These are phyloP conservation scores for Blastomyces parvus DNA, from an alignment of 2,329 filamentous ascomycete species.

Conservation along the genomic window DNA sequence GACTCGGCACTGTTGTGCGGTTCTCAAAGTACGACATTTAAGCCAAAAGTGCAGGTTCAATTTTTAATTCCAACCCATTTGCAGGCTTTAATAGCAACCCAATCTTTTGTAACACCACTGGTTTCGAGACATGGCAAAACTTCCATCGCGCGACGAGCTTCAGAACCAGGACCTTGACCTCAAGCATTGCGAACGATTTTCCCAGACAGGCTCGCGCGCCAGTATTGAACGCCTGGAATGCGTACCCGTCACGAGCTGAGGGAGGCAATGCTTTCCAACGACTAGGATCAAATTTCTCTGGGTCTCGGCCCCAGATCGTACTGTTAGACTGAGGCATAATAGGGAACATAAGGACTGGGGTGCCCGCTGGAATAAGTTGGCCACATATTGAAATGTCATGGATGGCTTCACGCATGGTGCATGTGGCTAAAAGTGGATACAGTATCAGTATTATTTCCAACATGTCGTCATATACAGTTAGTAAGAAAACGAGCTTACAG, in stretches of 20 bases:
- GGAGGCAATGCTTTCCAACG: constrained; percentile 6
- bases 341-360: constrained; percentile 5
- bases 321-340: constrained; percentile 4
- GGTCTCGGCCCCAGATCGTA: constrained; percentile 2
- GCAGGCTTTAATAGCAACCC: constrained; percentile 7
- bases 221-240: constrained; percentile 8
- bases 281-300: constrained; percentile 6
- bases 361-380: constrained; percentile 2
- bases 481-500: neutral
- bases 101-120: neutral
- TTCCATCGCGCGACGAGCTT: constrained; percentile 4
- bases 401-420: neutral
- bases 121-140: constrained; percentile 1
- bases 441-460: neutral
- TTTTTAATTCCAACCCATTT: constrained; percentile 3
- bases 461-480: neutral
- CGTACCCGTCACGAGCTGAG: constrained; percentile 5
- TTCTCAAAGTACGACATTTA: too few relatives aligned
- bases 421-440: neutral
- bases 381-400: constrained; percentile 7
- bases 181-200: constrained; percentile 7
- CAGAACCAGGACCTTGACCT: constrained; percentile 6
- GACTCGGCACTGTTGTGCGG: too few relatives aligned
- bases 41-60: neutral
- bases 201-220: constrained; percentile 6